Evolutionary conservation across 1,284 basidiomycete genomes (phyloP), one percentile per base, ranked within the genome.

Genomic region (Puccinia coronata): DNA sequence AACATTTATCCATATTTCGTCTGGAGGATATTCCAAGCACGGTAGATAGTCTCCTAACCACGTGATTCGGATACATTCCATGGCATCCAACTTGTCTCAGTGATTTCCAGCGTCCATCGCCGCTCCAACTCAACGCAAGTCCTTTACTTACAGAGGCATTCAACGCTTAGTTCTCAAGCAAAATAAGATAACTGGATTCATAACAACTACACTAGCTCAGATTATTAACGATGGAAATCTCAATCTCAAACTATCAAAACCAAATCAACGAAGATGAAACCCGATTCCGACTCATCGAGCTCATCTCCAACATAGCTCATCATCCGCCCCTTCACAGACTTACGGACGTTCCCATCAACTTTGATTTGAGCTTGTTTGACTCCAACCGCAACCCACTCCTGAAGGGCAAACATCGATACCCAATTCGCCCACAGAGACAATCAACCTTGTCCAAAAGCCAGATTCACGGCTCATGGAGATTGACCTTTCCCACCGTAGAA

Each of bases 261-360:
- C 1, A 25, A 3, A 61, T 77, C 47, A 39, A 67, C 43, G 41
- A 41, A 34, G 25, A 41, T 1, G 28, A 25, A 20, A 61, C 55
- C 47, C 53, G 74, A 47, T 43, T 25, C 41, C 43, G 57, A 20
- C 51, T 77, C 43, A 77, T 77, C 28, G 57, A 63, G 23, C 43
- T 49, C 20, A 77, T 77, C 41, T 77, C 74, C 23, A 63, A 63
- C 59, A 51, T 77, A 20, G 74, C 47, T 20, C 74, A 77, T 61
- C 55, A 77, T 4, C 61, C 59, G 23, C 74, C 74, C n/a, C 59
- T 77, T 34, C n/a, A 28, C 16, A 23, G n/a, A 31, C 3, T 39
- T 39, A 34, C 25, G 31, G 74, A 77, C 2, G 57, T 1, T 23
- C 59, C 43, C n/a, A 77, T 77, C 36, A 77, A 77, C 57, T 77